Evolutionary conservation across 345 rosid species (phyloP), one percentile per base, ranked within the genome.

Genomic region (Turnera subulata): DNA sequence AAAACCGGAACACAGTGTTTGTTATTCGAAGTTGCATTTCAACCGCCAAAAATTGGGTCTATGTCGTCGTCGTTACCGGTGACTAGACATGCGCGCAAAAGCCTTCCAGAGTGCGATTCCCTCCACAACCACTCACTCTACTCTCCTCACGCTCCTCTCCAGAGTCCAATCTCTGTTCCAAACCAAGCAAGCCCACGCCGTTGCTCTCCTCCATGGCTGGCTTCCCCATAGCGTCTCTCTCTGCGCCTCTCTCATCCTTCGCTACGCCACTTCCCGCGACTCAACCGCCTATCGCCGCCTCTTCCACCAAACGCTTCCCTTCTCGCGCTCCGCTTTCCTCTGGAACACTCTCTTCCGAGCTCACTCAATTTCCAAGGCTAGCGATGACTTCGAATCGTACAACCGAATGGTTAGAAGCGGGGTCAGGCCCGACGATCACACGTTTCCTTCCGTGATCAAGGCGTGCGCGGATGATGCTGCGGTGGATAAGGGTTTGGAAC

Each of bases 291-390:
- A 56, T 37, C 65, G 40, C 56, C 24, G 50, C 39, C 63, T 81
- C 47, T 81, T 81, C 60, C 56, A 63, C 8, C 69, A 69, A 37
- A 44, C 79, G 10, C 59, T 76, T 33, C 53, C 64, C 6, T 63
- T 64, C 43, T 67, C 68, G 42, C 63, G 47, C 51, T 75, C 75
- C 53, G 75, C 86, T 1, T 78, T 75, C 56, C 40, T 81, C 44
- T 81, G 86, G 82, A 78, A 81, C 61, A 81, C 79, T 38, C 46
- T 76, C 35, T 68, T 76, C 21, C 69, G 77, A 37, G 79, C 83
- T 43, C 53, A 70, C 24, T 76, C 79, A 20, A 24, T 69, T 33
- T 60, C 62, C 19, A 24, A 68, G 14, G 60, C 62, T 45, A 19
- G 24, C n/a, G 76, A 69, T 59, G 71, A 48, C 20, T 78, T 76